Base-by-base conservation (phyloP, 768 basidiomycete species). In the Leccinum truebloodii region DNA sequence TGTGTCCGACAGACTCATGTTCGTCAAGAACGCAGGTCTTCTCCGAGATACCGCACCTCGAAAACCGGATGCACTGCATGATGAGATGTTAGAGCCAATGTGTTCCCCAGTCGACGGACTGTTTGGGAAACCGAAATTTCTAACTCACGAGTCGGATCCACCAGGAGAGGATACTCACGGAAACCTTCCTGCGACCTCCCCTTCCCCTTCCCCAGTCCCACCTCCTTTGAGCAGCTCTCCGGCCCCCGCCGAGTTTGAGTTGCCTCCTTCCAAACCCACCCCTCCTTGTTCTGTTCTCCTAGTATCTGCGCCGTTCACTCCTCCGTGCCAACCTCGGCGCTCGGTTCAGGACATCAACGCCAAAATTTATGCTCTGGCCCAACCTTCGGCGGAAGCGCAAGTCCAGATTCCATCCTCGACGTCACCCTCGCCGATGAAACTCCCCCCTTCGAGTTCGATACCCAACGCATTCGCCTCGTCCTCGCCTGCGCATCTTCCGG, bases 371-470 rank as follows among this genome's bases (percentile, higher is more conserved):
- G 52, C 32, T 12, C 49, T 37, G 16, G 46, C 26, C 12, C 61
- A 35, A 64, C 60, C 67, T 3, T 79, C 71, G 12, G 78, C 37
- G 12, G 44, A 34, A 64, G 57, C 65, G 1, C 62, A 63, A 67
- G 62, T 68, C 3, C 79, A 69, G 5, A 78, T 89, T 35, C 86
- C 87, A 0, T 90, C 88, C 1, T 90, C 88, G 7, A 78, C 63
- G 10, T 76, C 80, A 1, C 80, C 80, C 0, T 81, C 80, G 3
- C 86, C 84, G 0, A 79, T 87, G 76, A 85, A 83, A 63, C 69
- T 79, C 6, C 72, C 67, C 24, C 62, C 59, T 4, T 66, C 58
- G 34, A 69, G 67, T 54, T 64, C 58, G 3, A 44, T 62, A 30
- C 59, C 69, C 1, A 28, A 65, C 13, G 60, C 62, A 13, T 62